Conservation (phyloP, 768 basidiomycete species). For the Vararia minispora region DNA sequence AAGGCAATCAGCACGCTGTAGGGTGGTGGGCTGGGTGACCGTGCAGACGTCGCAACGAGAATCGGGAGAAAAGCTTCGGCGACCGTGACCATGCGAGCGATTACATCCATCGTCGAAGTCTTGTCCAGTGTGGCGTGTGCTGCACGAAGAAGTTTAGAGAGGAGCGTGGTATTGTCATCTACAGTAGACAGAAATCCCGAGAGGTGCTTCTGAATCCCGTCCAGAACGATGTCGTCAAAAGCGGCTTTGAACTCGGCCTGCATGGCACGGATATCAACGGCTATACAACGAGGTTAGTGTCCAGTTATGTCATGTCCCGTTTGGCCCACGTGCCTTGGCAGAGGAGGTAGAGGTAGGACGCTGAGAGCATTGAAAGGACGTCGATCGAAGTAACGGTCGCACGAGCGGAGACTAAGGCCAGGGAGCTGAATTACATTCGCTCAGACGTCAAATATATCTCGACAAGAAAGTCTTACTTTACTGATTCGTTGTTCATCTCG, state of each 20-base stretch:
- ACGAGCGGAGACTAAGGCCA: slow-evolving; percentile 72
- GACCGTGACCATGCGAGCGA: too few species aligned
- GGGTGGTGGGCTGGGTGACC: too few species aligned
- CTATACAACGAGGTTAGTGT: slow-evolving; percentile 17
- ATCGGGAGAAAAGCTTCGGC: too few species aligned
- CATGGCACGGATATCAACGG: slow-evolving; percentile 67
- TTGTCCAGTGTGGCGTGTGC: too few species aligned
- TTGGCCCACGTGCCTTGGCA: slow-evolving; percentile 45
- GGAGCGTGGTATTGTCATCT: too few species aligned
- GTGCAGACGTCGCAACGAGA: too few species aligned
- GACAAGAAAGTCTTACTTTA: slow-evolving; percentile 46
- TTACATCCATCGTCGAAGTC: too few species aligned
- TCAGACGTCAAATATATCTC: slow-evolving; percentile 4
- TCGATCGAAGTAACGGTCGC: slow-evolving; percentile 68
- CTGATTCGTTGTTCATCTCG: slow-evolving; percentile 84
- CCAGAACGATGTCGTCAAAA: slow-evolving; percentile 32
- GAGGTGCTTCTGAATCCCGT: too few species aligned
- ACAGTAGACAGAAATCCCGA: too few species aligned
- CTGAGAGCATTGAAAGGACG: slow-evolving; percentile 57
- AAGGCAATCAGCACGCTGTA: too few species aligned
- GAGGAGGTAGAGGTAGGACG: slow-evolving; percentile 62
- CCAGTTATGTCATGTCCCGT: not conserved
- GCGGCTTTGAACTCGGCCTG: slow-evolving; percentile 51
- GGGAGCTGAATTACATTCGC: slow-evolving; percentile 50
- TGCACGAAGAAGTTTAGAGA: too few species aligned